Base-by-base conservation (phyloP, 2,329 filamentous ascomycete genomes). In the Epichloe uncinata region DNA sequence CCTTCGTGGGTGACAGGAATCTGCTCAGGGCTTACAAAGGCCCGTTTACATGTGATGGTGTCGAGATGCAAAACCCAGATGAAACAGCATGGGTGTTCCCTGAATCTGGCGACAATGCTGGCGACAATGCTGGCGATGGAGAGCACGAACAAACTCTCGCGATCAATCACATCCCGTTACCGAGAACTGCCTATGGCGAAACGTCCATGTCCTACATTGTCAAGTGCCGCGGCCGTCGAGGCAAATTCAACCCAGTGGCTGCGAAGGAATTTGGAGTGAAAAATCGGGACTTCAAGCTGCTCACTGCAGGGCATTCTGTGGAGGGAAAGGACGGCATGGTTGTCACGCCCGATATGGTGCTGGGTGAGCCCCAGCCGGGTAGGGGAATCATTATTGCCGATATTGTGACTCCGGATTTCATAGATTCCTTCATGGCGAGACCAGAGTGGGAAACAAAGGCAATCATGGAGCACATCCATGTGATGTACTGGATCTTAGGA, bases 121-220 rank as follows among this genome's bases (percentile, higher is more conserved):
- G 50, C 1, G 53, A 56, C 18, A 18, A 48, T 6, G 47, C 47
- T 2, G 47, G 50, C 1, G 53, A 56, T 20, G 50, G 42, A 3
- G 45, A 53, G 2, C 51, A 56, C 15, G 42, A 48, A 6, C 42
- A 57, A 20, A 48, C 54, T 16, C 47, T 66, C 2, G 52, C 57
- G 37, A 53, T 62, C 40, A 58, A 59, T 18, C 54, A 62, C 20
- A 52, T 51, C 2, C 52, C 60, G 3, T 73, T 97, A 2, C 93
- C 93, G 0, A 73, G 72, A 0, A 86, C 87, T 0, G 68, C 72
- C 18, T 84, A 82, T 5, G 79, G 79, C 1, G 70, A 72, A 30
- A 80, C 82, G 44, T 82, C 87, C 5, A 71, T 96, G 57, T 95
- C 85, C 51, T 98, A 98, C 65, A 83, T 98, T 51, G 76, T 95